phyloP scores from a whole-genome alignment of 1,284 basidiomycete species.

The Ustanciosporium gigantosporum region DNA sequence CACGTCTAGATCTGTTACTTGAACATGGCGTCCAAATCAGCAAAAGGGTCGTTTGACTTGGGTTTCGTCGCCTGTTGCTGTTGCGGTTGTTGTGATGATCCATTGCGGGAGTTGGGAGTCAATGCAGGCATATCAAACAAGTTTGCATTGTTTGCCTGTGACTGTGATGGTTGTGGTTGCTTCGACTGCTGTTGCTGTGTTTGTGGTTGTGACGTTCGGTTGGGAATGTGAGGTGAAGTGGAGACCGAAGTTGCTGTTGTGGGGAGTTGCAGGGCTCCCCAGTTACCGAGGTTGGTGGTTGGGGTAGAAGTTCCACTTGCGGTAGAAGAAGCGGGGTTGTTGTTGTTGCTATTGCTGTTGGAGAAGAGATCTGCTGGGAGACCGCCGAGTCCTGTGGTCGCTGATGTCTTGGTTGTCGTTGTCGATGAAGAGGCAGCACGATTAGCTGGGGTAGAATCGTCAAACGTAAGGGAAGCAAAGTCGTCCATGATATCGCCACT shows the following conservation, averaged over 20 bases:
- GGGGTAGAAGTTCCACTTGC: slow-evolving; percentile 14
- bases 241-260: slow-evolving; percentile 32
- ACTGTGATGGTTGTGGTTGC: slow-evolving; percentile 7
- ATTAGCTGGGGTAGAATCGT: slow-evolving; percentile 10
- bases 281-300: slow-evolving; percentile 32
- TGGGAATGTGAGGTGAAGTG: slow-evolving; percentile 16
- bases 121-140: slow-evolving; percentile 17
- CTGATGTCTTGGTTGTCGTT: not conserved
- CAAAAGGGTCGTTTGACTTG: slow-evolving; percentile 49
- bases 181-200: slow-evolving; percentile 1
- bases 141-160: slow-evolving; percentile 12
- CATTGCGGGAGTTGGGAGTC: no score
- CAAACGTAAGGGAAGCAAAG: slow-evolving; percentile 53
- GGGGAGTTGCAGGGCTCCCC: slow-evolving; percentile 49
- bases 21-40: slow-evolving; percentile 52
- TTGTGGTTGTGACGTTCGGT: slow-evolving; percentile 7
- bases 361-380: slow-evolving; percentile 33
- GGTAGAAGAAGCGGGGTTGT: not conserved
- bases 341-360: slow-evolving; percentile 11
- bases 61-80: slow-evolving; percentile 13
- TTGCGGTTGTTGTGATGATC: no score
- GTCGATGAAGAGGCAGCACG: not conserved
- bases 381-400: slow-evolving; percentile 9
- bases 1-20: slow-evolving; percentile 19
- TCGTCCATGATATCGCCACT: slow-evolving; percentile 45